phyloP scores from a whole-genome alignment of 495 filamentous ascomycete species.

The Hypomontagnella submonticulosa region DNA sequence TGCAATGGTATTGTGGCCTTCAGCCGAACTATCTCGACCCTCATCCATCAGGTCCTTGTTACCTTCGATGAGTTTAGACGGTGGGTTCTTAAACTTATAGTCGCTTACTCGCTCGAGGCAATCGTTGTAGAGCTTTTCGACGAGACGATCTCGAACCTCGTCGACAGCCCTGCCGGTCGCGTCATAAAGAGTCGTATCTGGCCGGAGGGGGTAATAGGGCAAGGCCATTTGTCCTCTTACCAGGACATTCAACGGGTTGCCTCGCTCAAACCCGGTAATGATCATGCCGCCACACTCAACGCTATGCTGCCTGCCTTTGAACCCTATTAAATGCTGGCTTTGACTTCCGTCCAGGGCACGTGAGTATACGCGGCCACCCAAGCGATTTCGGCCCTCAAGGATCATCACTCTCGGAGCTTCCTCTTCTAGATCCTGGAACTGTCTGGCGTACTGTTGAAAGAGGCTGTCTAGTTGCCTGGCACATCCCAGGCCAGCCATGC shows the following conservation, averaged over 20 bases:
- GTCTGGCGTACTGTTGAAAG: constrained; percentile 77
- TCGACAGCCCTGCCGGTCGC: constrained; percentile 83
- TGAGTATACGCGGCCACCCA: constrained; percentile 96
- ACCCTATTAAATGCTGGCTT: constrained; percentile 48
- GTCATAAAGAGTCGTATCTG: constrained; percentile 92
- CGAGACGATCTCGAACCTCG: constrained; percentile 79
- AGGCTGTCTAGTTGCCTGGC: constrained; percentile 90
- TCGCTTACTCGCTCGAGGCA: constrained; percentile 88
- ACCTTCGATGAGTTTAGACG: constrained; percentile 79
- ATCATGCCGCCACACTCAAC: constrained; percentile 98
- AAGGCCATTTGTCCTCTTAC: constrained; percentile 91
- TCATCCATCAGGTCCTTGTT: constrained; percentile 85
- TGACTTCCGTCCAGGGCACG: constrained; percentile 68
- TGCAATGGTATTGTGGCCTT: constrained; percentile 76
- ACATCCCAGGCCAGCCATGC: constrained; percentile 91
- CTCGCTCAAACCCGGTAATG: constrained; percentile 94
- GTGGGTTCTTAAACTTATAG: constrained; percentile 80
- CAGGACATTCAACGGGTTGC: constrained; percentile 91
- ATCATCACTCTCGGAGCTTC: constrained; percentile 79
- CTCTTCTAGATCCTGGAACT: constrained; percentile 69
- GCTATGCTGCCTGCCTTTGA: constrained; percentile 73
- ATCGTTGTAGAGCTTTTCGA: constrained; percentile 92
- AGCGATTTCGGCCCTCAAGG: constrained; percentile 84
- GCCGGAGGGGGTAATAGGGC: constrained; percentile 82
- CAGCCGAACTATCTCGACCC: constrained; percentile 78